phyloP scores from a whole-genome alignment of 2,329 filamentous ascomycete genomes.

The Aspergillus ruber region DNA sequence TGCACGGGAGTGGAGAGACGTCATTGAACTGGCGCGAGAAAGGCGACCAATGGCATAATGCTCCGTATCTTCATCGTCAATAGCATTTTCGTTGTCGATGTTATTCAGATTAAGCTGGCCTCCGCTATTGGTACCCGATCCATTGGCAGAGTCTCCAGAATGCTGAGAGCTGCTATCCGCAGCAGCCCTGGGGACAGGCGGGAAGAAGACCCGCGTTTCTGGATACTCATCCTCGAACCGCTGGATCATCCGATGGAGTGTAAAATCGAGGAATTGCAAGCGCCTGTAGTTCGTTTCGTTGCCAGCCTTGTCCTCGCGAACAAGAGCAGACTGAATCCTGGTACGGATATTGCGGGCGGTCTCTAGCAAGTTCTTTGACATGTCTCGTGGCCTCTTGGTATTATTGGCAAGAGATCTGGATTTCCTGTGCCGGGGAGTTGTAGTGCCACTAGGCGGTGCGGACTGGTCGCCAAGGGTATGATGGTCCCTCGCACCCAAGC shows the following conservation, averaged over 20 bases:
- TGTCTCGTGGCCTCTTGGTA: conserved; percentile 70
- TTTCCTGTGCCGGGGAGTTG: conserved; percentile 49
- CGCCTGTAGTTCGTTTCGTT: conserved; percentile 74
- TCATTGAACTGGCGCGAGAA: conserved; percentile 58
- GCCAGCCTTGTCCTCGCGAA: conserved; percentile 62
- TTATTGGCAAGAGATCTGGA: conserved; percentile 41
- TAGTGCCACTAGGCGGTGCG: conserved; percentile 46
- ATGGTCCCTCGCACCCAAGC: conserved; percentile 70
- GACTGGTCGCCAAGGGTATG: conserved; percentile 40
- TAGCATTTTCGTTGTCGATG: conserved; percentile 25
- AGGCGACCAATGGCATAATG: conserved; percentile 44
- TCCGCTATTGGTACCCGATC: conserved; percentile 25
- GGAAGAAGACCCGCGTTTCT: conserved; percentile 61
- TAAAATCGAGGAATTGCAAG: conserved; percentile 79
- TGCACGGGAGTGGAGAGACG: conserved; percentile 60
- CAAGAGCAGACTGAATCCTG: conserved; percentile 74
- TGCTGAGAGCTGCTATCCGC: conserved; percentile 28
- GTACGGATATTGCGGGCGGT: conserved; percentile 83
- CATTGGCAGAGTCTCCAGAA: conserved; percentile 25
- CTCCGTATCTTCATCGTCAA: conserved; percentile 38
- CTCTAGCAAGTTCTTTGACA: conserved; percentile 82
- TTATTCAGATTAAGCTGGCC: conserved; percentile 16
- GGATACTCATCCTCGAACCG: conserved; percentile 96
- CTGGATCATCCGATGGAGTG: conserved; percentile 83
- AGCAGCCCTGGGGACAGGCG: conserved; percentile 9